phyloP scores from a whole-genome alignment of 257 asterid genomes.

The Solanum rostratum region DNA sequence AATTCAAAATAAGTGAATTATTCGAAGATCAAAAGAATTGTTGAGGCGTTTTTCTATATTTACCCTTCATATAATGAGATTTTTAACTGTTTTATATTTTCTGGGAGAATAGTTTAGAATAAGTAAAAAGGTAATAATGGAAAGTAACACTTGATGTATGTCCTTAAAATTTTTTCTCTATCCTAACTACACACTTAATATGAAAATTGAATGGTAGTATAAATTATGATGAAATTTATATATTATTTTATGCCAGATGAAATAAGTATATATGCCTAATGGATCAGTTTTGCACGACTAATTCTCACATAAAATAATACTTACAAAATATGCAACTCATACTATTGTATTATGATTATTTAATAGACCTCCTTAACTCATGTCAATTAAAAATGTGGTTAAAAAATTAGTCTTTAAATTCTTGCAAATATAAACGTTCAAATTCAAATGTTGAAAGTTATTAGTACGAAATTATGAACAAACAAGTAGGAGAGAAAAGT shows the following conservation, averaged over 20 bases:
- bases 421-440: neutral
- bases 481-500: neutral
- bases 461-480: neutral
- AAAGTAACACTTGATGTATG: too few relatives aligned
- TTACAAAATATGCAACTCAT: neutral
- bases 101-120: too few relatives aligned
- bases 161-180: too few relatives aligned
- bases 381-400: neutral
- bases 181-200: too few relatives aligned
- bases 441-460: neutral
- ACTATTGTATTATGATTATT: neutral
- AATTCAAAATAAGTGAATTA: too few relatives aligned
- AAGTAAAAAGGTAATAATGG: too few relatives aligned
- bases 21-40: too few relatives aligned
- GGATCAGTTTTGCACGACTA: neutral
- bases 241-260: neutral
- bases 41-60: too few relatives aligned
- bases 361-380: neutral
- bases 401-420: neutral
- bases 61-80: too few relatives aligned
- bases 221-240: too few relatives aligned
- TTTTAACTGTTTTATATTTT: too few relatives aligned
- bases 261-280: neutral
- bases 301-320: neutral
- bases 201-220: neutral